Conservation (phyloP, 179 eudicot species). For the Dionaea muscipula region DNA sequence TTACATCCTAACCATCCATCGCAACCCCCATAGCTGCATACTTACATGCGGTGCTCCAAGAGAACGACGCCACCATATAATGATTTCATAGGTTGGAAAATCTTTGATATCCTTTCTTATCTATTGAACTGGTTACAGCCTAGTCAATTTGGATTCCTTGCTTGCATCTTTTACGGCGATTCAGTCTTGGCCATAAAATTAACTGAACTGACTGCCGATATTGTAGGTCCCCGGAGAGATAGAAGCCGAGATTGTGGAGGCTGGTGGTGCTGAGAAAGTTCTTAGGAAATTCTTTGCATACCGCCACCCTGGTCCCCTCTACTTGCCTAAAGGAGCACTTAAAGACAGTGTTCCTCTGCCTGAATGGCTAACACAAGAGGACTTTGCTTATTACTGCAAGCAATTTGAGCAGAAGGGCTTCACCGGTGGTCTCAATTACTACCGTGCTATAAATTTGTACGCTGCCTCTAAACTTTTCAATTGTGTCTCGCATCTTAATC, state of each 20-base stretch:
- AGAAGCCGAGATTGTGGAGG: conserved; percentile 27
- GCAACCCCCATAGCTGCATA: too few relatives aligned
- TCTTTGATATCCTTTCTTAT: too few relatives aligned
- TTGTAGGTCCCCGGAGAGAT: conserved; percentile 23
- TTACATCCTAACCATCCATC: too few relatives aligned
- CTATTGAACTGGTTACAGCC: too few relatives aligned
- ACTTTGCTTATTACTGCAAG: conserved; percentile 11
- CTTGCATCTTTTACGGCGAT: too few relatives aligned
- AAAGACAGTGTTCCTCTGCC: conserved; percentile 21
- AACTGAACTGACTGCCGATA: background rate
- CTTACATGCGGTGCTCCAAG: too few relatives aligned
- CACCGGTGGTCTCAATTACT: conserved; percentile 75
- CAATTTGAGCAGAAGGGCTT: conserved; percentile 36
- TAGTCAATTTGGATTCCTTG: too few relatives aligned
- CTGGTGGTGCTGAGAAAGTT: conserved; percentile 26
- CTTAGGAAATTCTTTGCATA: too few relatives aligned
- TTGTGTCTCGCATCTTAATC: background rate
- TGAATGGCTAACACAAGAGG: conserved; percentile 19
- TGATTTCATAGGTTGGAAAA: too few relatives aligned
- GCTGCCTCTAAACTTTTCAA: conserved; percentile 8
- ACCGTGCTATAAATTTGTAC: conserved; percentile 56
- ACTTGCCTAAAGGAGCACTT: conserved; percentile 32
- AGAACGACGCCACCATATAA: too few relatives aligned
- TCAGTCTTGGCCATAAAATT: too few relatives aligned
- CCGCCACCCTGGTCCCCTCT: too few relatives aligned